Conservation (phyloP, 352 stramenopile genomes). For the Globisporangium megalacanthum region DNA sequence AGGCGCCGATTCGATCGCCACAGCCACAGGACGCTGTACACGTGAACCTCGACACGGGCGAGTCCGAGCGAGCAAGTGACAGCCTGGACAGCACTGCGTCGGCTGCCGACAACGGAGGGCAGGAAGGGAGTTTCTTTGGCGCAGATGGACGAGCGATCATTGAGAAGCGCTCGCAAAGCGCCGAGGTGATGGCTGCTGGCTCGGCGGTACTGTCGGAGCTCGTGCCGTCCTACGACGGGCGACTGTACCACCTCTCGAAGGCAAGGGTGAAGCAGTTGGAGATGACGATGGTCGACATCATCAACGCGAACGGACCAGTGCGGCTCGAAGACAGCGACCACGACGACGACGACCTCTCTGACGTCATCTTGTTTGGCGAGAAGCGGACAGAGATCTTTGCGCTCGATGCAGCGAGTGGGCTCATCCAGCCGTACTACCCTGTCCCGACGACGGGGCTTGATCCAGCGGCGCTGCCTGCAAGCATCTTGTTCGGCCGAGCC, state of each 20-base stretch:
- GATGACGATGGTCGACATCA: constrained; percentile 74
- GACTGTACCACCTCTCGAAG: constrained; percentile 70
- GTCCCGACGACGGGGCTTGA: constrained; percentile 17
- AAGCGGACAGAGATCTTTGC: constrained; percentile 71
- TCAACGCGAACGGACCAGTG: constrained; percentile 66
- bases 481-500: constrained; percentile 67
- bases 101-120: constrained; percentile 26
- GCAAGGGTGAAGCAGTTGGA: constrained; percentile 57
- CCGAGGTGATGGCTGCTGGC: constrained; percentile 23
- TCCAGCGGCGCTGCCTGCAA: constrained; percentile 14
- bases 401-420: constrained; percentile 53
- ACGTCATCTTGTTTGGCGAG: constrained; percentile 74
- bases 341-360: constrained; percentile 22
- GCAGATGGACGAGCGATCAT: constrained; percentile 25
- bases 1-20: constrained; percentile 5
- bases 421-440: constrained; percentile 44
- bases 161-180: constrained; percentile 17
- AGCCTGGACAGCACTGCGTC: constrained; percentile 5
- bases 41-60: background rate
- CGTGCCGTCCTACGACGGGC: constrained; percentile 70
- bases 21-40: background rate
- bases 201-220: constrained; percentile 46
- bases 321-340: constrained; percentile 31
- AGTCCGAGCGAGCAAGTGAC: background rate
- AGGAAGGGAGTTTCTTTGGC: constrained; percentile 8